Conservation (phyloP, 176 grass and related monocot species). For the Coix lacrymajobi region DNA sequence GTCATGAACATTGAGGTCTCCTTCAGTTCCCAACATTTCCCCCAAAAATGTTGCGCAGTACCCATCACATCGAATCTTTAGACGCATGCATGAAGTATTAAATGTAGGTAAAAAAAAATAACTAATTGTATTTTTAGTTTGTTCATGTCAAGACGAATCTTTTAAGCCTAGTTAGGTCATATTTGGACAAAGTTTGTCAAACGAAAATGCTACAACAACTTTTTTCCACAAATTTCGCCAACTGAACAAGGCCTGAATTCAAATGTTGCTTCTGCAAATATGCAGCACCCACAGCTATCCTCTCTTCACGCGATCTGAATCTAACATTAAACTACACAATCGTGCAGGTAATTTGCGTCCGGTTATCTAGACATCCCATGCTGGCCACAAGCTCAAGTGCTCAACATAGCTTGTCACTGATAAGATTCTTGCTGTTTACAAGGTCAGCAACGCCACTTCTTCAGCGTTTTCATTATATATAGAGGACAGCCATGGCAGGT, state of each 20-base stretch:
- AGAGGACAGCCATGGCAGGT: neutral
- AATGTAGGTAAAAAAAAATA: no score
- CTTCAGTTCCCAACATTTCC: no score
- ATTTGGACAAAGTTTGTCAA: no score
- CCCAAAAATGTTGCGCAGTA: no score
- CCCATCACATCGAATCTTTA: no score
- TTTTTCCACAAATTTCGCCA: no score
- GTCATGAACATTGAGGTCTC: neutral
- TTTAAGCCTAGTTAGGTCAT: no score
- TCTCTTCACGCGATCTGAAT: neutral
- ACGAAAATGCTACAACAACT: no score
- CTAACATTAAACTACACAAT: neutral
- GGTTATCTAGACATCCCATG: neutral
- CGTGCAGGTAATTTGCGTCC: neutral
- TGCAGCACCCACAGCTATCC: neutral
- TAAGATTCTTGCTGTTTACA: conserved; percentile 21
- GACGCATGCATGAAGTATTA: no score
- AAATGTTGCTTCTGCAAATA: neutral
- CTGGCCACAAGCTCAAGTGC: neutral
- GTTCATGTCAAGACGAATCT: no score
- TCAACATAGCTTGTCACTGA: neutral
- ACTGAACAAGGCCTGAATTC: no score
- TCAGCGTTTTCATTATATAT: conserved; percentile 5
- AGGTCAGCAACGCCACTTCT: neutral
- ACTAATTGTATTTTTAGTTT: no score